phyloP scores from a whole-genome alignment of 495 filamentous ascomycete species.

The Xylaria grammica region DNA sequence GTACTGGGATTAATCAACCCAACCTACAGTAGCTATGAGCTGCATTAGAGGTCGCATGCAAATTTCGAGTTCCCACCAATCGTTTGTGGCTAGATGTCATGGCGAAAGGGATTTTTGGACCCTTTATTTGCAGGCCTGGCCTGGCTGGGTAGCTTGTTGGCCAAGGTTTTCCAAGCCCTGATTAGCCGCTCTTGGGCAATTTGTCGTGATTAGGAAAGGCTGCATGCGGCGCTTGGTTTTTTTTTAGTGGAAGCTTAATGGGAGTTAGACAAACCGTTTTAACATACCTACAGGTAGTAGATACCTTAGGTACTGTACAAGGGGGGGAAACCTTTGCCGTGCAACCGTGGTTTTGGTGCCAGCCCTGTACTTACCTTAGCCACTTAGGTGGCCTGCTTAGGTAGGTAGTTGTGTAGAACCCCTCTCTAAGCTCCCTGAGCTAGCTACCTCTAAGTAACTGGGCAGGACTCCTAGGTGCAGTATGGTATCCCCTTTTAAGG shows the following conservation, averaged over 20 bases:
- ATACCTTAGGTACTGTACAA: too few species aligned
- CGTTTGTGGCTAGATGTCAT: slow-evolving; percentile 13
- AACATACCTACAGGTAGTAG: too few species aligned
- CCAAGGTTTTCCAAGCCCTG: slow-evolving; percentile 39
- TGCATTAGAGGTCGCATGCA: slow-evolving; percentile 17
- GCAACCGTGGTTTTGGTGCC: too few species aligned
- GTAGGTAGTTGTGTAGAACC: not conserved
- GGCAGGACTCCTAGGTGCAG: too few species aligned
- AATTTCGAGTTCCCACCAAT: slow-evolving; percentile 17
- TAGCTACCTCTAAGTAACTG: too few species aligned
- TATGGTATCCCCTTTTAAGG: not conserved
- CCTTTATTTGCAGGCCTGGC: not conserved
- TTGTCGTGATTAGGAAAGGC: slow-evolving; percentile 25
- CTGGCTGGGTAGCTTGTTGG: not conserved
- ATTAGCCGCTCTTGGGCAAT: slow-evolving; percentile 35
- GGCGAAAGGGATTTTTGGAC: slow-evolving; percentile 13
- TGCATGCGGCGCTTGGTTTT: slow-evolving; percentile 21
- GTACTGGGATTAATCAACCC: too few species aligned
- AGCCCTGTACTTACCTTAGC: too few species aligned
- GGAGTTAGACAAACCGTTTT: not conserved
- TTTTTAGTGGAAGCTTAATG: slow-evolving; percentile 23
- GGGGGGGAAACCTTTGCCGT: too few species aligned
- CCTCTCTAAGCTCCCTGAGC: not conserved
- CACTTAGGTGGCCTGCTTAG: too few species aligned
- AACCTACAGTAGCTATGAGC: too few species aligned